Evolutionary conservation across 1,139 yeast species (phyloP).

Genomic region (Diutina neorugosa): DNA sequence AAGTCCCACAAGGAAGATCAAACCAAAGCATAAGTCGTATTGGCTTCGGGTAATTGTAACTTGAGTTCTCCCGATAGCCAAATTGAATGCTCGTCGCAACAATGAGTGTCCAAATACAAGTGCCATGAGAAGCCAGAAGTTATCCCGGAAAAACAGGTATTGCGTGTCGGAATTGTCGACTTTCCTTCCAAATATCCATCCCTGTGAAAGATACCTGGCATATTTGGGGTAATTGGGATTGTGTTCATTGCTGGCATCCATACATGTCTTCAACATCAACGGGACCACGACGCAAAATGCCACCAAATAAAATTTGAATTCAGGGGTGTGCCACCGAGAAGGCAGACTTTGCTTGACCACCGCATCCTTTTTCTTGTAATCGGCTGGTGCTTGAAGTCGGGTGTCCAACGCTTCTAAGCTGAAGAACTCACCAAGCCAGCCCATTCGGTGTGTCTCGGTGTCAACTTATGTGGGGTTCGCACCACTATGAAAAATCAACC

Average conservation of each 20-base stretch:
- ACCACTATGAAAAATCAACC: background rate
- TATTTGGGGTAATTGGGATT: conserved; percentile 67
- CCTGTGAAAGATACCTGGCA: conserved; percentile 45
- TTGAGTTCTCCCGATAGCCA: background rate
- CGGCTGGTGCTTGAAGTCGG: conserved; percentile 47
- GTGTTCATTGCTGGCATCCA: conserved; percentile 65
- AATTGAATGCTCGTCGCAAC: conserved; percentile 22
- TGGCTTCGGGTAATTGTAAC: conserved; percentile 23
- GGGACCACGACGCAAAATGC: conserved; percentile 66
- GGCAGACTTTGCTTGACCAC: conserved; percentile 32
- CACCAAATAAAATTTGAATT: conserved; percentile 55
- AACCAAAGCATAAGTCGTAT: conserved; percentile 67
- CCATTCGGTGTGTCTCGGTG: background rate
- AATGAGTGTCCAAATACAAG: conserved; percentile 43
- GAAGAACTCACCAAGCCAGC: conserved; percentile 22
- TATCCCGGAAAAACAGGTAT: conserved; percentile 77
- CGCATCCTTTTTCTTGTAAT: conserved; percentile 25
- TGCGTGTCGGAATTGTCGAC: conserved; percentile 88
- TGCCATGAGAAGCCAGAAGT: conserved; percentile 47
- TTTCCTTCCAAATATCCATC: conserved; percentile 72
- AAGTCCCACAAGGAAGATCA: conserved; percentile 54
- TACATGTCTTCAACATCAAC: conserved; percentile 67
- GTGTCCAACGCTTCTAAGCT: conserved; percentile 70
- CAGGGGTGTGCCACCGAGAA: conserved; percentile 65
- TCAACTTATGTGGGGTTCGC: background rate